A percentile compares a stretch with the other conserved stretches of the same genome.
phyloP scores from a whole-genome alignment of 805 yeast species.

The Torulaspora indica region DNA sequence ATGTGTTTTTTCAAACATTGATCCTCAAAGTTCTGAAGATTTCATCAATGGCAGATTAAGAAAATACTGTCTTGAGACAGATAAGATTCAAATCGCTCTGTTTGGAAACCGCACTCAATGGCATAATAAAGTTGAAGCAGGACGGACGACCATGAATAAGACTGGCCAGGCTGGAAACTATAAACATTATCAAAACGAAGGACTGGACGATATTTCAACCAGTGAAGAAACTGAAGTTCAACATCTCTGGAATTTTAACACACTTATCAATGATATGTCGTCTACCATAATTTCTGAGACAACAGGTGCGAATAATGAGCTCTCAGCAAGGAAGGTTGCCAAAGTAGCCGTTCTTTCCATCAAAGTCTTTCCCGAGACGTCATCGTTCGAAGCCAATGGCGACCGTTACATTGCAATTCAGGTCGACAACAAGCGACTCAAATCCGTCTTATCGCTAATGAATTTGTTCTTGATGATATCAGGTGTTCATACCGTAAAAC shows the following conservation, averaged over 20 bases:
- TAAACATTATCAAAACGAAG: conserved; percentile 14
- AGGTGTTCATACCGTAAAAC: conserved; percentile 42
- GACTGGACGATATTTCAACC: conserved; percentile 24
- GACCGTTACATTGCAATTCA: conserved; percentile 26
- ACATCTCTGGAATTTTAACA: conserved; percentile 28
- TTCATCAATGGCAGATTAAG: conserved; percentile 40
- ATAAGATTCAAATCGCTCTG: conserved; percentile 25
- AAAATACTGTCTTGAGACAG: conserved; percentile 31
- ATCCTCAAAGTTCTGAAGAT: conserved; percentile 38
- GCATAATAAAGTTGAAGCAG: conserved; percentile 23
- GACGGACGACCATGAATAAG: conserved; percentile 20
- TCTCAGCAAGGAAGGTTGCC: conserved; percentile 33
- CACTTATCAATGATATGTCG: conserved; percentile 22
- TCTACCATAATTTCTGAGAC: conserved; percentile 35
- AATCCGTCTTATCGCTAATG: conserved; percentile 38
- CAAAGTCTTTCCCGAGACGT: conserved; percentile 26
- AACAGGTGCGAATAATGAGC: conserved; percentile 24
- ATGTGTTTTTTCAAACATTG: conserved; percentile 34
- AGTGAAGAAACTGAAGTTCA: conserved; percentile 36
- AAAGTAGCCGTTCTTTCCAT: conserved; percentile 30
- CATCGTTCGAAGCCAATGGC: conserved; percentile 17
- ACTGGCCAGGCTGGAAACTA: conserved; percentile 15
- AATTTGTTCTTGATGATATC: conserved; percentile 46
- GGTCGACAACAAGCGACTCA: conserved; percentile 28
- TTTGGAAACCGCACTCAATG: conserved; percentile 28